Conservation (phyloP, 2,329 filamentous ascomycete genomes). For the Acrodontium crateriforme region DNA sequence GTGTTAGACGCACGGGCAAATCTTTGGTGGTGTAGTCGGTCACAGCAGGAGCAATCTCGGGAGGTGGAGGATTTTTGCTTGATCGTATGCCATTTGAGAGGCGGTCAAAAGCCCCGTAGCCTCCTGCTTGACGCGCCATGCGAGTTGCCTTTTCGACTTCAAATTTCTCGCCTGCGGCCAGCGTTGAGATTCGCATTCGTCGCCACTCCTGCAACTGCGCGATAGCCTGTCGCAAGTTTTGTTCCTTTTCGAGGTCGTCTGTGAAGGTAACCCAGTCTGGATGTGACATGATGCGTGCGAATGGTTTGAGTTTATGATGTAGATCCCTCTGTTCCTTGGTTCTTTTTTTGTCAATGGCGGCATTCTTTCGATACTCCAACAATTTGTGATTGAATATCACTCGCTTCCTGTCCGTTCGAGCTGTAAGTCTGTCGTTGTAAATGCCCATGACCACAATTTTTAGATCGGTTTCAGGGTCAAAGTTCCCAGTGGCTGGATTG, state of each 20-base stretch:
- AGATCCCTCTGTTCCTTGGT: conserved; percentile 91
- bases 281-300: conserved; percentile 91
- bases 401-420: conserved; percentile 86
- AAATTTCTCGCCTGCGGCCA: conserved; percentile 80
- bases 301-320: conserved; percentile 86
- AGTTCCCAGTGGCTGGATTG: conserved; percentile 67
- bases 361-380: conserved; percentile 86
- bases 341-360: conserved; percentile 78
- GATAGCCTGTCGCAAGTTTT: conserved; percentile 83
- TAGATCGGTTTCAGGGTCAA: conserved; percentile 91
- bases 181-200: conserved; percentile 65
- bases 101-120: conserved; percentile 17
- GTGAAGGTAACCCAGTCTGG: conserved; percentile 78
- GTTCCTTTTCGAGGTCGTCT: conserved; percentile 75
- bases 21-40: conserved; percentile 20
- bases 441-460: conserved; percentile 98
- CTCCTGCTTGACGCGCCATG: conserved; percentile 42
- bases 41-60: conserved; percentile 18
- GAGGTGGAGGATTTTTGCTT: conserved; percentile 10
- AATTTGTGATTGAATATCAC: conserved; percentile 92
- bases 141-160: conserved; percentile 74
- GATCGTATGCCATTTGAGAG: conserved; percentile 14
- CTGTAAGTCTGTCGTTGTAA: conserved; percentile 83
- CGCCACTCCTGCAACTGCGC: conserved; percentile 89
- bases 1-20: conserved; percentile 17